A percentile compares a stretch with the other conserved stretches of the same genome.
Evolutionary conservation across 306 rosid genomes (phyloP).

Genomic region (Prunus davidiana): DNA sequence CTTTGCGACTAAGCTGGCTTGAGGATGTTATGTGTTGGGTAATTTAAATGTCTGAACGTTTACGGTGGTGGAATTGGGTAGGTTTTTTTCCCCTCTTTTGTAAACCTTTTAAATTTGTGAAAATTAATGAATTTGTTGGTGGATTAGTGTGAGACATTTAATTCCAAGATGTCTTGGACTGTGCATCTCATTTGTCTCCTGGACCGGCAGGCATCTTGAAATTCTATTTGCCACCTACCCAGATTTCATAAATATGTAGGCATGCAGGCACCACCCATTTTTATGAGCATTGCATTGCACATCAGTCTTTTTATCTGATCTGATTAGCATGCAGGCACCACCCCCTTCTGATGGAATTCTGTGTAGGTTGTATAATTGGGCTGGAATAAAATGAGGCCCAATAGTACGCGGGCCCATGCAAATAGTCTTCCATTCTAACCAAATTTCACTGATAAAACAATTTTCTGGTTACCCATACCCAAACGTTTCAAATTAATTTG

Average conservation of each 20-base stretch:
- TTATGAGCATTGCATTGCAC: no score
- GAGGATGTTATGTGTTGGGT: constrained; percentile 3
- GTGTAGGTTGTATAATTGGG: neutral
- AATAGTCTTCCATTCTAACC: no score
- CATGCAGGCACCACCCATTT: no score
- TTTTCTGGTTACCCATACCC: no score
- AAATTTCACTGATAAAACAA: no score
- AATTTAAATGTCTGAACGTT: neutral
- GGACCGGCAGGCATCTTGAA: neutral
- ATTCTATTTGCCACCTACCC: neutral
- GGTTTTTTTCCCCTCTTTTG: neutral
- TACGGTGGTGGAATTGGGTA: neutral
- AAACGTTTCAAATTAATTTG: no score
- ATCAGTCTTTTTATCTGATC: no score
- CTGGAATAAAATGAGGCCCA: neutral
- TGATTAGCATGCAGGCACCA: no score
- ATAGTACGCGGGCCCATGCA: neutral
- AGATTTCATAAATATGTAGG: no score
- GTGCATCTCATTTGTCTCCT: neutral
- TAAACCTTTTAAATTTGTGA: neutral
- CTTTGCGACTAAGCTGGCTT: neutral
- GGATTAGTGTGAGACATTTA: neutral
- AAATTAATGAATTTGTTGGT: neutral
- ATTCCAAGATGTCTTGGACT: neutral
- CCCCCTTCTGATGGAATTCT: no score